phyloP scores from a whole-genome alignment of 2,329 filamentous ascomycete species.

The Drechslera avenae region DNA sequence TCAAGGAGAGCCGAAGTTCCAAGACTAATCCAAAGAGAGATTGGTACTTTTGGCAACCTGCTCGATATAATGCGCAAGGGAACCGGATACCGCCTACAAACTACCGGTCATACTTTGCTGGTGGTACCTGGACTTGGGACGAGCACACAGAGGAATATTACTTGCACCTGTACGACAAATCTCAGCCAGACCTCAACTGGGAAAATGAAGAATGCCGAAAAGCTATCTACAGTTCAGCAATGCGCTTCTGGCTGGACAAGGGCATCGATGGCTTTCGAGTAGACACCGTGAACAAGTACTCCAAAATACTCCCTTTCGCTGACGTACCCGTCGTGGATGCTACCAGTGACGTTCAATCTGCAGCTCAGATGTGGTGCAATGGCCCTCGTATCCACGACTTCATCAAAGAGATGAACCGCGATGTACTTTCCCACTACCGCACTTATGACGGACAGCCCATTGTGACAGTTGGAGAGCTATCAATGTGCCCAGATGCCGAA shows the following conservation, averaged over 20 bases:
- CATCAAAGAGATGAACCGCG: constrained; percentile 58
- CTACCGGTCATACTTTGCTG: constrained; percentile 60
- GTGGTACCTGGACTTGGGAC: constrained; percentile 71
- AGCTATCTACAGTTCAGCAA: constrained; percentile 53
- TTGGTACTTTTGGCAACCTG: constrained; percentile 62
- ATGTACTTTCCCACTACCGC: constrained; percentile 61
- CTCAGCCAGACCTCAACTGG: constrained; percentile 88
- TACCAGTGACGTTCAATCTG: constrained; percentile 54
- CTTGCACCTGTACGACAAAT: constrained; percentile 73
- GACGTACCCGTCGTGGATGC: constrained; percentile 51
- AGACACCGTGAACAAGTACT: constrained; percentile 57
- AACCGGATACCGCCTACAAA: constrained; percentile 74
- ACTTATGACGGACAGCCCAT: constrained; percentile 44
- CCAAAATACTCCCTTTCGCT: constrained; percentile 50
- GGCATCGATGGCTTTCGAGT: constrained; percentile 55
- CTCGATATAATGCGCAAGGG: constrained; percentile 56
- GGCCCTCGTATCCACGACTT: constrained; percentile 65
- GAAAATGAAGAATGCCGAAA: constrained; percentile 52
- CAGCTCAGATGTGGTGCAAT: constrained; percentile 59
- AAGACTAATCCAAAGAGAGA: constrained; percentile 57
- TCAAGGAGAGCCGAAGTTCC: constrained; percentile 59
- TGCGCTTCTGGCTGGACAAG: constrained; percentile 56
- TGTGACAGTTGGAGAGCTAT: constrained; percentile 66
- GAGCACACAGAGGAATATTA: constrained; percentile 74
- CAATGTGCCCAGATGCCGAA: constrained; percentile 50